Base-by-base conservation (phyloP, 352 stramenopile genomes). In the Peronospora farinosa region DNA sequence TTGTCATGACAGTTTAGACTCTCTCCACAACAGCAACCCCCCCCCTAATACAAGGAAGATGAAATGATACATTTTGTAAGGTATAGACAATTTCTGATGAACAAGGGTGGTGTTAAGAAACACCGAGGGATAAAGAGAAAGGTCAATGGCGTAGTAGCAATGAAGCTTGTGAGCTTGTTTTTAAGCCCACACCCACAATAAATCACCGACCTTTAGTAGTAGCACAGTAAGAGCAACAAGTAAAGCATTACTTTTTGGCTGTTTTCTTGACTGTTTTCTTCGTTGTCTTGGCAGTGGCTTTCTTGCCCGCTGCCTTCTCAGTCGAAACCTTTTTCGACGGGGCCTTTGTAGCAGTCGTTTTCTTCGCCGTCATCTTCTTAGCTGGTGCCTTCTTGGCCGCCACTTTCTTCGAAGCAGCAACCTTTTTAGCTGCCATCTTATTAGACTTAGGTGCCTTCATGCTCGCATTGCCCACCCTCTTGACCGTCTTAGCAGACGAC, bases 61-160 rank as follows among this genome's bases (percentile, higher is more conserved):
- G n/a, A n/a, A 21, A 21, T 3, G 19, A 21, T 21, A 21, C 19
- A n/a, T 21, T 21, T 21, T 21, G 19, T 21, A 21, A 21, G 19
- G 19, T 21, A 21, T 3, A 21, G 38, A 63, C 49, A 56, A 72
- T 63, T 80, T 74, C 69, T 68, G 7, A 43, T 47, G 31, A 23
- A 54, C 48, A 65, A 60, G 72, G 80, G 80, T 92, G 80, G 80
- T 92, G 78, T 92, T 92, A 72, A 89, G 69, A 88, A 92, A 92
- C 80, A 92, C 80, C 80, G 78, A 92, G 70, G 50, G 45, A 69
- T 64, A 60, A 16, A 40, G 30, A 49, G 40, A 49, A 40, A 36
- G 47, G 42, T 11, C 39, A 16, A 10, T 17, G n/a, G 27, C 42
- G 32, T 51, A 37, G 13, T 16, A 16, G 17, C 36, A 25, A 33